phyloP scores from a whole-genome alignment of 805 yeast species.

The Torulaspora franciscae region DNA sequence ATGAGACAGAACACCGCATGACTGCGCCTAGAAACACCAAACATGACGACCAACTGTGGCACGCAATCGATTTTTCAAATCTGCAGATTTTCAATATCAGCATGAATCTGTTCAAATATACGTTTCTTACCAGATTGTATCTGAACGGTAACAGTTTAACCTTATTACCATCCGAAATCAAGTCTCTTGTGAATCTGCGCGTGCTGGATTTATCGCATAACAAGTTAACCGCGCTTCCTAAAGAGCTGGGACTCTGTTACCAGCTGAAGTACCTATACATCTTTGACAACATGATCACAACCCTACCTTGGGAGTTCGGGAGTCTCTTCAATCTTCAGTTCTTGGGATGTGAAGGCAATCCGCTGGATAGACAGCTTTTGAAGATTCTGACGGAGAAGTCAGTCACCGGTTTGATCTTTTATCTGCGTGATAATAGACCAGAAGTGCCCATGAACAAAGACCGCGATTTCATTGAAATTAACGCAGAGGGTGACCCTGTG shows the following conservation, averaged over 20 bases:
- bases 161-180: constrained; percentile 60
- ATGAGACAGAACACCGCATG: constrained; percentile 40
- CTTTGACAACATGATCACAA: constrained; percentile 76
- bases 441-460: constrained; percentile 60
- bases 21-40: constrained; percentile 22
- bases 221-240: constrained; percentile 63
- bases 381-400: constrained; percentile 74
- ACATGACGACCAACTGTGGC: constrained; percentile 80
- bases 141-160: constrained; percentile 79
- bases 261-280: constrained; percentile 75
- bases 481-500: constrained; percentile 65
- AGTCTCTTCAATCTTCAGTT: constrained; percentile 77
- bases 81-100: constrained; percentile 71
- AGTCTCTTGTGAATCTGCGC: constrained; percentile 64
- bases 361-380: constrained; percentile 60
- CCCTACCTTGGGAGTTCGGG: constrained; percentile 82
- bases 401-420: constrained; percentile 72
- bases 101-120: constrained; percentile 72
- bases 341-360: constrained; percentile 91
- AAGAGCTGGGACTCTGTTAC: constrained; percentile 77
- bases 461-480: constrained; percentile 77
- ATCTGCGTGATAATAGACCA: constrained; percentile 79
- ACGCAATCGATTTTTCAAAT: constrained; percentile 86
- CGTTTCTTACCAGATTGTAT: constrained; percentile 79
- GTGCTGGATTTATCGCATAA: constrained; percentile 84